phyloP scores from a whole-genome alignment of 2,329 filamentous ascomycete genomes.

The Calonectria crousiana region DNA sequence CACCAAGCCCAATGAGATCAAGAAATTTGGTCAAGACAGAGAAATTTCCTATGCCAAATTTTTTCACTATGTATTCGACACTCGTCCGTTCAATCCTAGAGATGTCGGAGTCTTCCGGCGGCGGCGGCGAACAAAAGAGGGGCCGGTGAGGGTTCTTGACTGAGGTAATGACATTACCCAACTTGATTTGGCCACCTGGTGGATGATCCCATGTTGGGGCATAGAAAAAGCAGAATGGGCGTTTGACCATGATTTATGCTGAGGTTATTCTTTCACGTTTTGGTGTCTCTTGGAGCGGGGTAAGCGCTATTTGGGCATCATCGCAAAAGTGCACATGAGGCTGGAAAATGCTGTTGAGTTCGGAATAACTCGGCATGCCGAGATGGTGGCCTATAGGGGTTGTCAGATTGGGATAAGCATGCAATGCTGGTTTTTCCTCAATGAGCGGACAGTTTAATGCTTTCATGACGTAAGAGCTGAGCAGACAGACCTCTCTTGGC shows the following conservation, averaged over 20 bases:
- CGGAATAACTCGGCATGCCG: not conserved
- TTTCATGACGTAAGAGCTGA: too few species aligned
- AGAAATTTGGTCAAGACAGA: constrained; percentile 24
- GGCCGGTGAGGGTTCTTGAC: constrained; percentile 25
- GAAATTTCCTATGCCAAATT: constrained; percentile 11
- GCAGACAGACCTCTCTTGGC: too few species aligned
- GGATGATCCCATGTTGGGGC: constrained; percentile 22
- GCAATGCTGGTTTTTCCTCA: too few species aligned
- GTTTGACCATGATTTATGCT: constrained; percentile 19
- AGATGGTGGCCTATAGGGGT: not conserved
- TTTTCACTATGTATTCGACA: constrained; percentile 22
- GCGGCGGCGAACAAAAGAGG: not conserved
- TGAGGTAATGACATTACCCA: constrained; percentile 30
- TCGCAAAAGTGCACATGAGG: not conserved
- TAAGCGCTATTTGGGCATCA: not conserved
- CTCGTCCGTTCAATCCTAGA: constrained; percentile 1
- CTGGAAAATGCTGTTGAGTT: not conserved
- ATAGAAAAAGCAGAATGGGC: constrained; percentile 19
- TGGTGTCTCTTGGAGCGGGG: not conserved
- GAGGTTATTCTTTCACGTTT: too few species aligned
- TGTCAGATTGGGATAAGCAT: too few species aligned
- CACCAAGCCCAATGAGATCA: not conserved
- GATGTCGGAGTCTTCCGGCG: not conserved
- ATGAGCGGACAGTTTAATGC: too few species aligned
- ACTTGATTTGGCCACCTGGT: constrained; percentile 13